These are phyloP conservation scores for Penicillium tannophilum DNA, from an alignment of 495 filamentous ascomycete species.

Conservation along the genomic window DNA sequence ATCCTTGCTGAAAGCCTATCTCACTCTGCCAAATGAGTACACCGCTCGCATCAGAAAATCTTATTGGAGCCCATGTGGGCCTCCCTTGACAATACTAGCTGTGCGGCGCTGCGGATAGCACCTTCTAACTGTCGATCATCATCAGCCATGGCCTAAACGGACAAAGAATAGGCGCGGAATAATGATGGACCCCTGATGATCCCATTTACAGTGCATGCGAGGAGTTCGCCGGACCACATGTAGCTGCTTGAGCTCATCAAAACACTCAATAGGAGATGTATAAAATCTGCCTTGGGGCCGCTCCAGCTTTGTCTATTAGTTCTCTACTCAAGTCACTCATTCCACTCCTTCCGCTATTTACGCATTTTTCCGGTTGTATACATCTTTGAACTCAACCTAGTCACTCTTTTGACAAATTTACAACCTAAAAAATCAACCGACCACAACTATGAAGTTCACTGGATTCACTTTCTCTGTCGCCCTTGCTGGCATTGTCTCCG, in stretches of 20 bases:
- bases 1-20: constrained; percentile 13
- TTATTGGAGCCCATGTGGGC: constrained; percentile 21
- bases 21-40: constrained; percentile 3
- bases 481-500: constrained; percentile 20
- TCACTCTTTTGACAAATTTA: constrained; percentile 29
- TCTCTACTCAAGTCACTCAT: constrained; percentile 24
- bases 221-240: constrained; percentile 14
- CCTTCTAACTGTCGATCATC: constrained; percentile 17
- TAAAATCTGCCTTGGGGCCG: constrained; percentile 21
- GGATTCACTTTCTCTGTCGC: constrained; percentile 38
- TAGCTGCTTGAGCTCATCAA: constrained; percentile 15
- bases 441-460: constrained; percentile 45
- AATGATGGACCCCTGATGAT: constrained; percentile 22
- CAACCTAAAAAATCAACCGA: constrained; percentile 2
- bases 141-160: constrained; percentile 10
- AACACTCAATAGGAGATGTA: constrained; percentile 21
- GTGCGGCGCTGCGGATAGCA: constrained; percentile 9
- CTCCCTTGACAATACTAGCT: constrained; percentile 16
- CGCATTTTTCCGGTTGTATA: constrained; percentile 9
- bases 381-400: constrained; percentile 13
- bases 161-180: constrained; percentile 4
- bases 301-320: neutral
- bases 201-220: constrained; percentile 19
- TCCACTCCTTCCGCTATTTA: constrained; percentile 31
- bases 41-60: constrained; percentile 10